phyloP scores from a whole-genome alignment of 202 grass and related monocot species.

The Zoysia matrella region DNA sequence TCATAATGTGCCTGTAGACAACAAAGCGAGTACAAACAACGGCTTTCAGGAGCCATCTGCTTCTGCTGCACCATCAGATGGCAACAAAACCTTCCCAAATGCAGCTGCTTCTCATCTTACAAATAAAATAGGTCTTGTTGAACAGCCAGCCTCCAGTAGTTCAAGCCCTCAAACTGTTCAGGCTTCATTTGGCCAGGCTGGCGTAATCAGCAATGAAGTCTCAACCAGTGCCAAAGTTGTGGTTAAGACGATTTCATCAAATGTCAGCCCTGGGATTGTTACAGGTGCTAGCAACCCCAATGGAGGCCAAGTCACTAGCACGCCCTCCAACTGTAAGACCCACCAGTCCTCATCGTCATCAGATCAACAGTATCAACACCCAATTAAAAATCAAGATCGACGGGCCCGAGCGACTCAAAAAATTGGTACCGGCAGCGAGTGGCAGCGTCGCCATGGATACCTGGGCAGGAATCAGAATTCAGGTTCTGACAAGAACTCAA shows the following conservation, averaged over 20 bases:
- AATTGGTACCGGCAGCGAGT: constrained; percentile 58
- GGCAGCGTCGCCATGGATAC: constrained; percentile 71
- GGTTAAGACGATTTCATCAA: constrained; percentile 37
- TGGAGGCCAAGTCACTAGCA: constrained; percentile 34
- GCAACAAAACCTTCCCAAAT: constrained; percentile 55
- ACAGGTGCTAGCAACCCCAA: constrained; percentile 52
- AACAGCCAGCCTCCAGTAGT: constrained; percentile 56
- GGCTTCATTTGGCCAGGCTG: constrained; percentile 44
- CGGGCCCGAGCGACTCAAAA: constrained; percentile 44
- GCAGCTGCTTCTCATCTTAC: constrained; percentile 51
- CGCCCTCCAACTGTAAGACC: constrained; percentile 54
- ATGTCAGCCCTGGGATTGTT: constrained; percentile 44
- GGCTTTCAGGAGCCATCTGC: constrained; percentile 57
- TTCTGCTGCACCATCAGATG: constrained; percentile 50
- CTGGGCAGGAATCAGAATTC: constrained; percentile 59
- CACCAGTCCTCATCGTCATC: constrained; percentile 44
- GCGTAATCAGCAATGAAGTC: constrained; percentile 63
- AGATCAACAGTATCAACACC: constrained; percentile 56
- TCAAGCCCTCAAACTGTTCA: constrained; percentile 50
- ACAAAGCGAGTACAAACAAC: constrained; percentile 50
- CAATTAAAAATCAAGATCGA: constrained; percentile 55
- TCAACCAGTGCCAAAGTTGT: constrained; percentile 52
- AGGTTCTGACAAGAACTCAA: constrained; percentile 67
- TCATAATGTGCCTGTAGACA: constrained; percentile 57
- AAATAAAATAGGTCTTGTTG: constrained; percentile 57